A percentile compares a stretch with the other conserved stretches of the same genome.
phyloP scores from a whole-genome alignment of 2,329 filamentous ascomycete species.

The Pestalotiopsis sp. region DNA sequence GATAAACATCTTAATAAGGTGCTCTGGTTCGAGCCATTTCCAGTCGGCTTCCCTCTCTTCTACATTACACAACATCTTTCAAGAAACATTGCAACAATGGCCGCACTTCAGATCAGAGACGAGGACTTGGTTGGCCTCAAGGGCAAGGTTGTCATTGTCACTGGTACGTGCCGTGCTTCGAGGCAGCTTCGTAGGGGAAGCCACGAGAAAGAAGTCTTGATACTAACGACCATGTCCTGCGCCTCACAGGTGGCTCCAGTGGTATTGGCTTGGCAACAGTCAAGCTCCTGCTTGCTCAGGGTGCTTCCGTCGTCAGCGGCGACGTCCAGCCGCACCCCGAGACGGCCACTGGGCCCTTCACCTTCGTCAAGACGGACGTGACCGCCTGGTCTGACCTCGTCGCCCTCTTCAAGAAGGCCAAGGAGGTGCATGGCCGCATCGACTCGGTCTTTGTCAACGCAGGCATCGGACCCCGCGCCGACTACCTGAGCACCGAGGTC shows the following conservation, averaged over 20 bases:
- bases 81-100: slow-evolving; percentile 33
- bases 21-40: not conserved
- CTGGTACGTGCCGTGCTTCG: slow-evolving; percentile 37
- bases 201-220: slow-evolving; percentile 4
- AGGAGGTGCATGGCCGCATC: slow-evolving; percentile 70
- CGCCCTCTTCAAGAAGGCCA: slow-evolving; percentile 52
- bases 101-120: slow-evolving; percentile 48
- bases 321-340: slow-evolving; percentile 49
- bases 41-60: not conserved
- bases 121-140: slow-evolving; percentile 43
- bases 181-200: not conserved
- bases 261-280: slow-evolving; percentile 63
- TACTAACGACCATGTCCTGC: not conserved
- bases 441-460: slow-evolving; percentile 76
- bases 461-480: slow-evolving; percentile 48
- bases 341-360: slow-evolving; percentile 27
- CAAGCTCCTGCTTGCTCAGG: slow-evolving; percentile 50
- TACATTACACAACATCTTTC: not conserved
- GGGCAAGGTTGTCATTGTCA: slow-evolving; percentile 55
- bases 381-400: slow-evolving; percentile 51
- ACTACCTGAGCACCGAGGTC: slow-evolving; percentile 49
- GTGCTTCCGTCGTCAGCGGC: slow-evolving; percentile 56
- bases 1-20: not conserved
- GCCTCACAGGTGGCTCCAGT: slow-evolving; percentile 52
- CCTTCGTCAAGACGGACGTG: slow-evolving; percentile 50